A percentile compares a stretch with the other conserved stretches of the same genome.
Evolutionary conservation across 371 early-diverging fungal species (phyloP).

Genomic region (Parasitella parasitica): DNA sequence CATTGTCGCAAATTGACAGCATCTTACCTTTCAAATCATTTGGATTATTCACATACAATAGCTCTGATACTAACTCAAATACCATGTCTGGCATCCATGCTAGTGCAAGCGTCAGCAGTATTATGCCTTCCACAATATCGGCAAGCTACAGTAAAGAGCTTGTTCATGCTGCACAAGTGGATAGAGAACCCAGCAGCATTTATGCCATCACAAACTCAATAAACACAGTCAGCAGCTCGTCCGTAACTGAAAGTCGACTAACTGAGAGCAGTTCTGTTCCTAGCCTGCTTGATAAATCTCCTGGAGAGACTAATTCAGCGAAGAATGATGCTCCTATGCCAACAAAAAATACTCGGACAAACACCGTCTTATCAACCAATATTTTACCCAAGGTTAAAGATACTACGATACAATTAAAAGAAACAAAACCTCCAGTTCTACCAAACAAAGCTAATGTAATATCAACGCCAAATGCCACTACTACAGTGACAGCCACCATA

Average conservation of each 20-base stretch:
- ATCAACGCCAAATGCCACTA: neutral
- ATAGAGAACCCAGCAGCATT: neutral
- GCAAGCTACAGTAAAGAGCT: neutral
- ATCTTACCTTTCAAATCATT: neutral
- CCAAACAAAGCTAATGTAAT: neutral
- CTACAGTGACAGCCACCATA: neutral
- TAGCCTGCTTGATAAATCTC: neutral
- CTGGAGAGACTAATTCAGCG: neutral
- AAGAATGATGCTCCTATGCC: neutral
- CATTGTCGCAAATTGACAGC: neutral
- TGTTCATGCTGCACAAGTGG: neutral
- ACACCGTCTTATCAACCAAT: no score
- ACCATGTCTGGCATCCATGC: neutral
- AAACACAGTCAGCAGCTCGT: neutral
- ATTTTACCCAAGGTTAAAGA: no score
- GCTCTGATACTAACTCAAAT: neutral
- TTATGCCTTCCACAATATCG: neutral
- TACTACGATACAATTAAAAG: neutral
- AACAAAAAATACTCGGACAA: neutral
- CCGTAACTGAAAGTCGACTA: neutral
- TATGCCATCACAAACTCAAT: neutral
- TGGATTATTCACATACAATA: neutral
- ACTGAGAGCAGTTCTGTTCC: neutral
- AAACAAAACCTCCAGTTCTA: no score
- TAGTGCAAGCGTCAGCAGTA: neutral